phyloP scores from a whole-genome alignment of 2,329 filamentous ascomycete species.

The Rosellinia necatrix region DNA sequence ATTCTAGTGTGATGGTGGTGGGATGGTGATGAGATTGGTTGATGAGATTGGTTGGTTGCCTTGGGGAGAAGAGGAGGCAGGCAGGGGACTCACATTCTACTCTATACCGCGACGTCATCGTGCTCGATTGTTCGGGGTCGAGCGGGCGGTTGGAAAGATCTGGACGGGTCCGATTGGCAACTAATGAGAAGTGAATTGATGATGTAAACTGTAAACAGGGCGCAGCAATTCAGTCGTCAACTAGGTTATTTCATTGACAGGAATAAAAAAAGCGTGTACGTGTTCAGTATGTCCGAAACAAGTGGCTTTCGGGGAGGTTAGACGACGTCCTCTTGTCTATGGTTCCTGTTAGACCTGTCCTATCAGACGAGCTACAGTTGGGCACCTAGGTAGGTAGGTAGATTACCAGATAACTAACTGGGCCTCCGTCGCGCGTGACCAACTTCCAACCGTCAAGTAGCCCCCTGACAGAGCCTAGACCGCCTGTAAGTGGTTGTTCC shows the following conservation, averaged over 20 bases:
- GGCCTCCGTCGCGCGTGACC: no score
- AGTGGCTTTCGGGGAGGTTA: no score
- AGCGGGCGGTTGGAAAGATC: neutral
- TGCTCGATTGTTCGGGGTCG: neutral
- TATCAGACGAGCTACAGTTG: no score
- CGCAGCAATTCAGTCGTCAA: neutral
- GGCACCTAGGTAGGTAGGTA: no score
- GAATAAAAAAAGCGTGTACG: neutral
- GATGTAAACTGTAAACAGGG: no score
- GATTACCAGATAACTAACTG: no score
- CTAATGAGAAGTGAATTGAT: neutral
- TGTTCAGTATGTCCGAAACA: no score
- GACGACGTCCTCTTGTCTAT: neutral
- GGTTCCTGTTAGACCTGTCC: no score
- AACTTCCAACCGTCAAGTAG: no score
- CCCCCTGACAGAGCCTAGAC: slow-evolving; percentile 8
- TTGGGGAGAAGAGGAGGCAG: no score
- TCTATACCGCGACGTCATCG: slow-evolving; percentile 54
- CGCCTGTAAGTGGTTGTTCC: neutral
- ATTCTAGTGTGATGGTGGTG: no score
- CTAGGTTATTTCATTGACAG: neutral
- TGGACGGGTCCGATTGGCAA: neutral
- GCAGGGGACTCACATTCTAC: slow-evolving; percentile 70
- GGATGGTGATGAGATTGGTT: neutral
- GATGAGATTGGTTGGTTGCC: slow-evolving; percentile 9